Percentiles rank a stretch among this genome's conserved stretches.
Conservation (phyloP, 164 flowering plant genomes). For the Chimonanthus praecox region DNA sequence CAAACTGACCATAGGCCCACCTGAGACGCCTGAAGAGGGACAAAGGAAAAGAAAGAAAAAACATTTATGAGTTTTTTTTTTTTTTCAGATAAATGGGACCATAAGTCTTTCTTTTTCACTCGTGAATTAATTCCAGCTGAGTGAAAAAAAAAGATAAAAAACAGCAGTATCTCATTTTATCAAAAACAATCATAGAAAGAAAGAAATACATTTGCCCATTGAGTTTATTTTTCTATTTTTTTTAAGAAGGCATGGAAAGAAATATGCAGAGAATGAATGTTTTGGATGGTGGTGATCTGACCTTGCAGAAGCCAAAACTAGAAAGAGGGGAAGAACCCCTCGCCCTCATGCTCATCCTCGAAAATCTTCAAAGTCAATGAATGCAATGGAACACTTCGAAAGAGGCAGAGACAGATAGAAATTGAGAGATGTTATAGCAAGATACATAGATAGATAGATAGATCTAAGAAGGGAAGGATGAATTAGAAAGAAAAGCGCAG, state of each 20-base stretch:
- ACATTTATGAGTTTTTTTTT: too few species aligned
- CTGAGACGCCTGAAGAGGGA: slow-evolving; percentile 34
- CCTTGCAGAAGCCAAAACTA: not conserved
- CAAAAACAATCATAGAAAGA: not conserved
- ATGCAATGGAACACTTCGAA: too few species aligned
- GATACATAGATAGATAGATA: too few species aligned
- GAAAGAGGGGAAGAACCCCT: not conserved
- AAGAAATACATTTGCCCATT: not conserved
- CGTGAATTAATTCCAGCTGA: not conserved
- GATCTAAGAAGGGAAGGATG: too few species aligned
- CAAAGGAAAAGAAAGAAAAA: not conserved
- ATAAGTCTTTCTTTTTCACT: not conserved
- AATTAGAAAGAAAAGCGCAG: too few species aligned
- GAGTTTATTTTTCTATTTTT: not conserved
- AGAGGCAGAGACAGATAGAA: too few species aligned
- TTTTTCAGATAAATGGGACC: too few species aligned
- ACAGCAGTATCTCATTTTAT: not conserved
- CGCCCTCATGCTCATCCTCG: not conserved
- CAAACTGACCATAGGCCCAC: slow-evolving; percentile 68
- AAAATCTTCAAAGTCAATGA: too few species aligned
- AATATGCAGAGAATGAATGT: slow-evolving; percentile 4
- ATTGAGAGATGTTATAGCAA: too few species aligned
- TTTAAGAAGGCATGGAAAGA: not conserved
- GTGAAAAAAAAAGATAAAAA: not conserved
- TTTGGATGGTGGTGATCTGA: not conserved